Evolutionary conservation across 1,284 basidiomycete species (phyloP).

Genomic region (Ustilago trichophora): DNA sequence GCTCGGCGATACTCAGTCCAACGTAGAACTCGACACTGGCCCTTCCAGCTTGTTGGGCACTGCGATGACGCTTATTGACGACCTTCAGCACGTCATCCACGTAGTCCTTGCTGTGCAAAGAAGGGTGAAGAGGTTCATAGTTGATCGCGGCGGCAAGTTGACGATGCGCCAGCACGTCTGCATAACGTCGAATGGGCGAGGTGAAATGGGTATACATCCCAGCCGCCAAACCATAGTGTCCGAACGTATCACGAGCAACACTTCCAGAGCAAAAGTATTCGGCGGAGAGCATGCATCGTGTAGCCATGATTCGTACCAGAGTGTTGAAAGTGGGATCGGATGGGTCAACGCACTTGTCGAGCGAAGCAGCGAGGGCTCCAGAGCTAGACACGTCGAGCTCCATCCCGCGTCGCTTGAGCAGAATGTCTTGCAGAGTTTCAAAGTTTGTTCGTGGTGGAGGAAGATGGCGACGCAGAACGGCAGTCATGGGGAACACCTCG

Average conservation of each 20-base stretch:
- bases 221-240: constrained; percentile 95
- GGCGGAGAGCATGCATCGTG: constrained; percentile 95
- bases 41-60: constrained; percentile 95
- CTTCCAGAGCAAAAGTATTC: constrained; percentile 98
- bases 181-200: constrained; percentile 49
- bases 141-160: constrained; percentile 91
- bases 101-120: constrained; percentile 85
- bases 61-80: constrained; percentile 90
- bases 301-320: constrained; percentile 98
- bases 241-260: constrained; percentile 89
- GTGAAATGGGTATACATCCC: constrained; percentile 99
- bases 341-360: constrained; percentile 85
- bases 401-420: constrained; percentile 84
- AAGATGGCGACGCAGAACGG: constrained; percentile 90
- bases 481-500: constrained; percentile 93
- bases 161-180: constrained; percentile 91
- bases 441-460: constrained; percentile 94
- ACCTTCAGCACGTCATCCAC: constrained; percentile 87
- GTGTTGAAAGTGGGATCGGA: constrained; percentile 82
- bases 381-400: constrained; percentile 91
- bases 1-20: constrained; percentile 79
- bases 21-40: constrained; percentile 98
- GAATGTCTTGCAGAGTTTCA: constrained; percentile 92
- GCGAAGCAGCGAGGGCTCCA: constrained; percentile 84
- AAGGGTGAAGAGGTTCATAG: constrained; percentile 82